These are phyloP conservation scores for Leishmania major DNA, from an alignment of 208 protist genomes.

Conservation along the genomic window DNA sequence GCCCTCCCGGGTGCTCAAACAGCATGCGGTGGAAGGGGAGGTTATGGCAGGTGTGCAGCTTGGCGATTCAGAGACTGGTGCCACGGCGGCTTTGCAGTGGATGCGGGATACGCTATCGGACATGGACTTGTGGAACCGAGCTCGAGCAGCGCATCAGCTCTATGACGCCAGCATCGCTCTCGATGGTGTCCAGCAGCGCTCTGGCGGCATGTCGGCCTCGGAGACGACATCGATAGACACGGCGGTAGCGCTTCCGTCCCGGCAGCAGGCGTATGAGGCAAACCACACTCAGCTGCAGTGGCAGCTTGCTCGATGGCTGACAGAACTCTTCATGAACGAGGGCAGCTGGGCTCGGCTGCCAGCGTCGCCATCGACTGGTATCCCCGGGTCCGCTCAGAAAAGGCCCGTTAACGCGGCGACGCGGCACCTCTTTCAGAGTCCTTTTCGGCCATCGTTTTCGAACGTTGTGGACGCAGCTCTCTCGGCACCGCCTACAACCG, in stretches of 20 bases:
- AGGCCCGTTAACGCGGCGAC: neutral
- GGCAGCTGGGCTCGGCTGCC: conserved; percentile 49
- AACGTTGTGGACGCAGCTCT: conserved; percentile 26
- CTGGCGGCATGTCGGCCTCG: neutral
- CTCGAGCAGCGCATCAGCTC: conserved; percentile 27
- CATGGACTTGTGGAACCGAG: conserved; percentile 39
- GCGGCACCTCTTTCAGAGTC: conserved; percentile 20
- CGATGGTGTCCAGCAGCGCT: conserved; percentile 2
- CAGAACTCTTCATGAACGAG: conserved; percentile 80
- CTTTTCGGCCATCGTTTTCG: conserved; percentile 6
- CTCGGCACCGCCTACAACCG: neutral
- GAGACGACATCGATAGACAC: neutral
- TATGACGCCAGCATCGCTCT: conserved; percentile 25
- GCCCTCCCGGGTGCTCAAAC: conserved; percentile 4
- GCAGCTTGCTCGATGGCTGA: conserved; percentile 60
- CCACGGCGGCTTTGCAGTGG: conserved; percentile 24
- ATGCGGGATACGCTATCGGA: conserved; percentile 14
- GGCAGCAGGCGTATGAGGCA: conserved; percentile 7
- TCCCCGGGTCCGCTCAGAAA: neutral
- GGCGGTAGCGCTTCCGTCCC: neutral
- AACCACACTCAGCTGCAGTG: conserved; percentile 39
- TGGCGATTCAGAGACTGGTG: conserved; percentile 1
- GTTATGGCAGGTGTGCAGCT: conserved; percentile 8
- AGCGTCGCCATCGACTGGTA: neutral
- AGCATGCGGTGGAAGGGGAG: conserved; percentile 34